Evolutionary conservation across 305 asterid species (phyloP), one percentile per base, ranked within the genome.

Genomic region (Solanum hybrid): DNA sequence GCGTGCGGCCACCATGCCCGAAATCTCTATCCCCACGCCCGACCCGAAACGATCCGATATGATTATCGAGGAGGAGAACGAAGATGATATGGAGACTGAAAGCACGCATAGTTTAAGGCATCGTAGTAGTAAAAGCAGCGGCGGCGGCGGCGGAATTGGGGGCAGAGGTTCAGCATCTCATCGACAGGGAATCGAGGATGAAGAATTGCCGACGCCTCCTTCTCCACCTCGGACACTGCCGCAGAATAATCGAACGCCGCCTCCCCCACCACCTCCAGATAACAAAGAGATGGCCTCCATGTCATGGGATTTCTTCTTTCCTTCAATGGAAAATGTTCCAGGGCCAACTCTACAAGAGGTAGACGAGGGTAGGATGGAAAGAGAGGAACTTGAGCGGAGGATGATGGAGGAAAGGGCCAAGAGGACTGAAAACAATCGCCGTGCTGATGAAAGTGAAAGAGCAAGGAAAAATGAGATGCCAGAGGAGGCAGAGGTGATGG

Each of bases 1-100:
- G 90, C 96, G 99, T 22, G 96, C 99, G 5, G 94, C 93, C 29
- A 94, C 98, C 73, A 95, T 95, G 97, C 99, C 99, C 4, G 99
- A 96, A 79, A 93, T 96, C 87, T 76, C 92, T 9, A 93, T 94
- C 42, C 96, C 94, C 31, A 46, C 64, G 17, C 89, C 94, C 7
- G 93, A 91, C 4, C 90, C 91, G 90, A 92, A 91, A 90, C 35
- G 77, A 94, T 86, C 90, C 97, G 84, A 85, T 11, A 85, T 84
- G 87, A 84, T 85, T 85, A 85, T 85, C 0, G 87, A 85, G 31
- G 87, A 85, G 87, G 87, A 84, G 71, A 51, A 85, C 37, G 99
- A 97, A 80, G 98, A 94, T 69, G 98, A 96, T 35, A 31, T 78
- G 51, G 98, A 96, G 79, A 60, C 36, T 3, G 99, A 95, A 88